phyloP scores from a whole-genome alignment of 306 rosid species.

The Dalbergia cultrata region DNA sequence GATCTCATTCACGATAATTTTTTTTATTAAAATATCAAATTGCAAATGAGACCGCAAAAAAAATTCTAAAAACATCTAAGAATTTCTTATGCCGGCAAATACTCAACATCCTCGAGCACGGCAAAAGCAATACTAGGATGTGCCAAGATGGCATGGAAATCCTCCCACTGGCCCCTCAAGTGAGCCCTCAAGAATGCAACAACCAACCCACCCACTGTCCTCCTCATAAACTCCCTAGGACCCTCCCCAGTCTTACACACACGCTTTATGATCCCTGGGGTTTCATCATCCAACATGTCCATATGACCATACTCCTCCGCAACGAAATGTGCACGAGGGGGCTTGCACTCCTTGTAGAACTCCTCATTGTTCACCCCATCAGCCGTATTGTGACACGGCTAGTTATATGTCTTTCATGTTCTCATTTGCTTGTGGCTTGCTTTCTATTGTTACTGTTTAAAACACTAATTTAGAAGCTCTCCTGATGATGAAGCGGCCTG shows the following conservation, averaged over 20 bases:
- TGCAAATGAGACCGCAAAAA: no score
- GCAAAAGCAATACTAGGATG: slow-evolving; percentile 61
- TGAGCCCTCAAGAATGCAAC: slow-evolving; percentile 64
- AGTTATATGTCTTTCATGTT: no score
- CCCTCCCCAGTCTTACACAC: slow-evolving; percentile 59
- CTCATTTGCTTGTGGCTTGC: no score
- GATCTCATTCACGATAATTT: no score
- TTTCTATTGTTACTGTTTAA: no score
- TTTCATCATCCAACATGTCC: slow-evolving; percentile 67
- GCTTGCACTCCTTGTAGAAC: slow-evolving; percentile 61
- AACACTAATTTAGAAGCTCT: no score
- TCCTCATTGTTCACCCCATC: slow-evolving; percentile 63
- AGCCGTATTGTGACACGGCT: no score
- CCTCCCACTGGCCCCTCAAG: slow-evolving; percentile 26
- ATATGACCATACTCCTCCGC: slow-evolving; percentile 66
- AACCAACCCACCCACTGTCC: slow-evolving; percentile 62
- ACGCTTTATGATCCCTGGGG: slow-evolving; percentile 33
- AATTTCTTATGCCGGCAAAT: no score
- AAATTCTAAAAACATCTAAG: no score
- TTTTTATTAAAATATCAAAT: no score
- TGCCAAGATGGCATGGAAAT: slow-evolving; percentile 47
- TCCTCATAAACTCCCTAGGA: slow-evolving; percentile 59
- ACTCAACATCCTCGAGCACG: slow-evolving; percentile 44
- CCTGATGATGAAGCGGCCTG: no score
- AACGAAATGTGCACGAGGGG: slow-evolving; percentile 70